Evolutionary conservation across 2,329 filamentous ascomycete genomes (phyloP), one percentile per base, ranked within the genome.

Genomic region (Neofusicoccum kwambonambiense): DNA sequence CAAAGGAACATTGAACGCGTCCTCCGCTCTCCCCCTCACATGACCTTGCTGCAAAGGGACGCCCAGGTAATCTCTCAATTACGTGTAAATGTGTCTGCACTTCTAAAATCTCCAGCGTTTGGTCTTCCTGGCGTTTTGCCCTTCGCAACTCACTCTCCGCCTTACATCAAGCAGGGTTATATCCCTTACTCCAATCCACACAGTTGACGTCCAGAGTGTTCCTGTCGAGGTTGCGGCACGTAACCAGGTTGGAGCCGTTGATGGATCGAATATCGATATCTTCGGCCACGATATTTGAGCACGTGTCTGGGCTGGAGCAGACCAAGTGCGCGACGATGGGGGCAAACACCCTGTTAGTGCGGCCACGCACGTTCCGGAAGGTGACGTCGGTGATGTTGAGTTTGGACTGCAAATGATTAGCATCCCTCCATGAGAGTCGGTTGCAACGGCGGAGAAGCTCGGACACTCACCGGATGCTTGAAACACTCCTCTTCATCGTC

Each of bases 341-440:
- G 27, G 76, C 71, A 65, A 78, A 77, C 66, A 79, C 79, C 41
- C 70, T 74, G 67, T 76, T 80, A 0, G 86, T 87, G 1, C 78
- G 84, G 0, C 86, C 86, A 17, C 75, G 74, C 70, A 89, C 83
- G 67, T 87, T 83, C 65, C 79, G 83, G 70, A 89, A 84, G 3
- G 79, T 76, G 51, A 89, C 76, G 65, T 87, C 81, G 13, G 79
- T 79, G 67, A 87, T 86, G 7, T 81, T 84, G 65, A 87, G 71
- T 8, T 79, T 81, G 35, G 84, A 85, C 3, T 86, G 27, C 86
- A 69, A 78, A 85, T 12, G 31, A 8, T 27, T 5, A 13, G 11
- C 5, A n/a, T 22, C 22, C 2, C 17, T 4, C 4, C 17, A 15
- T 5, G 27, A 31, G 27, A 31, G 6, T 31, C 5, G 1, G 27